A percentile compares a stretch with the other conserved stretches of the same genome.
phyloP scores from a whole-genome alignment of 257 asterid genomes.

The Salvia hispanica region DNA sequence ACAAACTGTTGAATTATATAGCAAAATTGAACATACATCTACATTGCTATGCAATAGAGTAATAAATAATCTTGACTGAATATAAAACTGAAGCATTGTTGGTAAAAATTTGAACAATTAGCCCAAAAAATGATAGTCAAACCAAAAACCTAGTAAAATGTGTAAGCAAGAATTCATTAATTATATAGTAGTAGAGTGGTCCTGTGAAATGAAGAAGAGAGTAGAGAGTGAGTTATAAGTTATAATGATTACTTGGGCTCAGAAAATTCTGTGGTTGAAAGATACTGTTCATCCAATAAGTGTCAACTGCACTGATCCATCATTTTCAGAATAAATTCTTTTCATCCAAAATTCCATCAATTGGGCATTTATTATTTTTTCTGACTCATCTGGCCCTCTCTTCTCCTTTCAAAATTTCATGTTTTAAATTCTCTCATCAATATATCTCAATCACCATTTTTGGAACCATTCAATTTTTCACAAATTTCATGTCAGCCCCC shows the following conservation, averaged over 20 bases:
- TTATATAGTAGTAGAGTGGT: slow-evolving; percentile 22
- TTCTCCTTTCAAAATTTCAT: slow-evolving; percentile 27
- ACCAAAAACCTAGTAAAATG: not conserved
- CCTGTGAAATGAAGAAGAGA: slow-evolving; percentile 29
- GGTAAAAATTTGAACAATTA: no score
- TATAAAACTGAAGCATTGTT: no score
- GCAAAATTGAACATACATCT: no score
- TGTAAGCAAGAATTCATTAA: not conserved
- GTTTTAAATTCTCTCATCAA: slow-evolving; percentile 14
- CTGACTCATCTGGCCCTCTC: slow-evolving; percentile 34
- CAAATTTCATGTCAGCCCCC: slow-evolving; percentile 12
- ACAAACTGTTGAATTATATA: no score
- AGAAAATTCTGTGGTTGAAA: slow-evolving; percentile 63
- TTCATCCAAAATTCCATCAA: slow-evolving; percentile 45
- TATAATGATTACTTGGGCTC: slow-evolving; percentile 65
- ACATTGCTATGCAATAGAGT: no score
- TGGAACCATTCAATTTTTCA: slow-evolving; percentile 28
- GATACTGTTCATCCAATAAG: slow-evolving; percentile 44
- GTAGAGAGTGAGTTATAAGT: slow-evolving; percentile 36
- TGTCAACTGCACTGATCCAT: slow-evolving; percentile 58
- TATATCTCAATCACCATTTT: slow-evolving; percentile 24
- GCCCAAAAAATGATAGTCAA: not conserved
- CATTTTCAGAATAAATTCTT: slow-evolving; percentile 55
- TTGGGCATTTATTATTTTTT: slow-evolving; percentile 30
- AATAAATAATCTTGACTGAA: no score